phyloP scores from a whole-genome alignment of 345 rosid species.

The Theobroma cacao region DNA sequence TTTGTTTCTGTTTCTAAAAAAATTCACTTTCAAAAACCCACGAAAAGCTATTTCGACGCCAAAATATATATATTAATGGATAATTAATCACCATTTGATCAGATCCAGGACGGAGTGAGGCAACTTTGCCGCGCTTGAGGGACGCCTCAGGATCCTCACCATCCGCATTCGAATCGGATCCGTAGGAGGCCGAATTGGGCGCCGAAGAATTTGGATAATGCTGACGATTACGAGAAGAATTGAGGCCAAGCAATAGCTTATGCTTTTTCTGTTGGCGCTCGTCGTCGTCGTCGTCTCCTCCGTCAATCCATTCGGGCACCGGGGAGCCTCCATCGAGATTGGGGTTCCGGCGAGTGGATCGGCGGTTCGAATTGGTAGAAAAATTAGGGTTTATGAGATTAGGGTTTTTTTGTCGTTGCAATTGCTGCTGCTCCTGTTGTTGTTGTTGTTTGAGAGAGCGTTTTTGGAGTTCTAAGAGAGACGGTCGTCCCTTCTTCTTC shows the following conservation, averaged over 20 bases:
- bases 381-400: conserved; percentile 56
- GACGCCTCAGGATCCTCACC: conserved; percentile 38
- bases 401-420: conserved; percentile 37
- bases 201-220: conserved; percentile 21
- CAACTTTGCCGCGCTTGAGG: conserved; percentile 38
- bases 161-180: conserved; percentile 43
- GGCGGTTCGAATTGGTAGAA: conserved; percentile 31
- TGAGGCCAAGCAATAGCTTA: conserved; percentile 61
- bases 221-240: conserved; percentile 37
- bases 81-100: conserved; percentile 43
- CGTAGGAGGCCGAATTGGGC: conserved; percentile 31
- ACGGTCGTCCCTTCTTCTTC: conserved; percentile 98
- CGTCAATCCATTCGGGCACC: conserved; percentile 26
- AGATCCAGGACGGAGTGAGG: conserved; percentile 49
- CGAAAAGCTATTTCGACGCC: background rate
- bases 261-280: conserved; percentile 77
- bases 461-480: conserved; percentile 87
- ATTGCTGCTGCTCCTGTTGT: conserved; percentile 33
- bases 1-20: background rate
- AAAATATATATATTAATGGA: conserved; percentile 3
- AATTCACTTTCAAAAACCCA: background rate
- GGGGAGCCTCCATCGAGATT: conserved; percentile 30
- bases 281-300: conserved; percentile 63
- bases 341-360: conserved; percentile 60
- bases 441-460: conserved; percentile 83